A percentile compares a stretch with the other conserved stretches of the same genome.
Conservation (phyloP, 805 yeast genomes). For the Scheffersomyces ergatensis region DNA sequence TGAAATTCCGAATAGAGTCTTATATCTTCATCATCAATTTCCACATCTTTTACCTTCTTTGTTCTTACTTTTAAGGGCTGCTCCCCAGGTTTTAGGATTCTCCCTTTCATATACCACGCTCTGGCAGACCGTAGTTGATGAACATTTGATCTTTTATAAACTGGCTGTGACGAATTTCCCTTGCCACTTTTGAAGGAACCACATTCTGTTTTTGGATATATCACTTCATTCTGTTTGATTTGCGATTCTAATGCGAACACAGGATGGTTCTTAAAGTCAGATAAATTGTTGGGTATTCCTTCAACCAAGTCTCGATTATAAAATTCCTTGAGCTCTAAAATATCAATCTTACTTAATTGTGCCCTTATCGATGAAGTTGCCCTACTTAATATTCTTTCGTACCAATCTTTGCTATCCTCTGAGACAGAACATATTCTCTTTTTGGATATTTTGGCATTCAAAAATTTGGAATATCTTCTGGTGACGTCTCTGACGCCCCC, state of each 20-base stretch:
- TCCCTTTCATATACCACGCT: slow-evolving; percentile 84
- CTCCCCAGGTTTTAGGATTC: slow-evolving; percentile 68
- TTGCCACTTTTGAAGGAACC: slow-evolving; percentile 63
- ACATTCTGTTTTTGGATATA: slow-evolving; percentile 66
- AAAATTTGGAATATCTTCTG: slow-evolving; percentile 69
- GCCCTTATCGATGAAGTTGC: slow-evolving; percentile 7
- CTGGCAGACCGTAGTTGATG: slow-evolving; percentile 64
- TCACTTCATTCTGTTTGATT: slow-evolving; percentile 66
- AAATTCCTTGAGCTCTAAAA: slow-evolving; percentile 61
- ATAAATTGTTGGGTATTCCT: slow-evolving; percentile 82
- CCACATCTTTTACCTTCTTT: slow-evolving; percentile 24
- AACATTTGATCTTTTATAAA: slow-evolving; percentile 68
- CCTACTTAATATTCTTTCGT: slow-evolving; percentile 32
- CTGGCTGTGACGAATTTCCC: slow-evolving; percentile 49
- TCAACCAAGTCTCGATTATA: slow-evolving; percentile 63
- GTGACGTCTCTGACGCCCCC: slow-evolving; percentile 81
- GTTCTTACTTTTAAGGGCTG: slow-evolving; percentile 55
- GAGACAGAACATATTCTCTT: slow-evolving; percentile 63
- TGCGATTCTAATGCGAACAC: slow-evolving; percentile 77
- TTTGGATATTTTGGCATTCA: slow-evolving; percentile 71
- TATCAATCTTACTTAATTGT: slow-evolving; percentile 36
- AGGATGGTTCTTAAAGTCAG: slow-evolving; percentile 87
- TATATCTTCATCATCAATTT: slow-evolving; percentile 51
- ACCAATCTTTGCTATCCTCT: slow-evolving; percentile 61
- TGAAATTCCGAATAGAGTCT: slow-evolving; percentile 76